Evolutionary conservation across 257 asterid species (phyloP).

Genomic region (Cruciata laevipes): DNA sequence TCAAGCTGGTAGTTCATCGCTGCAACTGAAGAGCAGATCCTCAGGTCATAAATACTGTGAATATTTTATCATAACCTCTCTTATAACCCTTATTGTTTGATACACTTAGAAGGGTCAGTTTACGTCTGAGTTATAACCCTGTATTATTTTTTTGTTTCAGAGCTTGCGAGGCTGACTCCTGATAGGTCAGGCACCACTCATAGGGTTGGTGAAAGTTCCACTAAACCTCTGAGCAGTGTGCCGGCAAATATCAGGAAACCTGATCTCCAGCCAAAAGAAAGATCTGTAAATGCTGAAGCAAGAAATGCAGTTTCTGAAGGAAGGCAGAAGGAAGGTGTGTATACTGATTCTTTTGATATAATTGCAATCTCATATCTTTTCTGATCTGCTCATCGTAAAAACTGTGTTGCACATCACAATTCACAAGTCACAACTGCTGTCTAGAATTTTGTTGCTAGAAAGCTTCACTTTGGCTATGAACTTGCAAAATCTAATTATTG

Average conservation of each 20-base stretch:
- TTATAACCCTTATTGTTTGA: neutral
- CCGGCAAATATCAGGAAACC: conserved; percentile 19
- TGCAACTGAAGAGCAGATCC: conserved; percentile 24
- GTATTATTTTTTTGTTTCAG: conserved; percentile 20
- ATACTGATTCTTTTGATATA: neutral
- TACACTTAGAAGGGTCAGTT: neutral
- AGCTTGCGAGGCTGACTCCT: conserved; percentile 30
- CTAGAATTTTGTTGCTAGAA: neutral
- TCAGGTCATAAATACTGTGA: conserved; percentile 14
- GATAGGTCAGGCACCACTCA: conserved; percentile 25
- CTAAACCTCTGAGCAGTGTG: conserved; percentile 30
- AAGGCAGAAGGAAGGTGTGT: conserved; percentile 69
- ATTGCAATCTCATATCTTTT: neutral
- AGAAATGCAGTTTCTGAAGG: conserved; percentile 34
- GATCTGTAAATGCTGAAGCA: conserved; percentile 33
- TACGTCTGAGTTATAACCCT: neutral
- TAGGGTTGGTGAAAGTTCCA: conserved; percentile 38
- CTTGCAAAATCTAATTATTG: neutral
- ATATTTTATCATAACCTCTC: neutral
- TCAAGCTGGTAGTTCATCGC: conserved; percentile 35
- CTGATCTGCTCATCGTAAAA: neutral
- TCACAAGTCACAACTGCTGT: neutral
- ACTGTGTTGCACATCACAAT: neutral
- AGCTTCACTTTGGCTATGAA: neutral
- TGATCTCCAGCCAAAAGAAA: conserved; percentile 33